phyloP scores from a whole-genome alignment of 169 alveolate species.

The Eimeria nieschulzi region DNA sequence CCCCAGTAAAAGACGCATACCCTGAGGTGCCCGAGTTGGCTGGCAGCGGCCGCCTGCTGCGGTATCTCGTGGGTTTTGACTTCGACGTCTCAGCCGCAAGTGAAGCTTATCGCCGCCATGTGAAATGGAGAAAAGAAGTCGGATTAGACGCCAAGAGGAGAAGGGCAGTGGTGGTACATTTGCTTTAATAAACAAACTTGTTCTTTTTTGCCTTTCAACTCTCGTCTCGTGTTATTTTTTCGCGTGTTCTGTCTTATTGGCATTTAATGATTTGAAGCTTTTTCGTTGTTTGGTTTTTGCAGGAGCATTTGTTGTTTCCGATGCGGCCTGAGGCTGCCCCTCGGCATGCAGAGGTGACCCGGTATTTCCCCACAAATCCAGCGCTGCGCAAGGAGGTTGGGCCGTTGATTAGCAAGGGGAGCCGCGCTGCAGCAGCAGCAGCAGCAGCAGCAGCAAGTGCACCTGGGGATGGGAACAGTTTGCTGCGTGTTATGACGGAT shows the following conservation, averaged over 20 bases:
- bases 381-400: constrained; percentile 51
- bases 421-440: constrained; percentile 53
- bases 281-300: background rate
- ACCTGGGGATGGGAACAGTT: constrained; percentile 39
- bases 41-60: constrained; percentile 68
- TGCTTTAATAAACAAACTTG: background rate
- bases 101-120: constrained; percentile 64
- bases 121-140: constrained; percentile 57
- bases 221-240: background rate
- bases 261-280: background rate
- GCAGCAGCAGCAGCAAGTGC: constrained; percentile 34
- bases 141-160: constrained; percentile 23
- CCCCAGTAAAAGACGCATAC: constrained; percentile 10
- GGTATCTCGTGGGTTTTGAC: constrained; percentile 61
- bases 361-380: constrained; percentile 63
- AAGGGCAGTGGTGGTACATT: constrained; percentile 53
- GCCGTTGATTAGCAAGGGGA: background rate
- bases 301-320: constrained; percentile 65
- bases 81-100: constrained; percentile 63
- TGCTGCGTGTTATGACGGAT: constrained; percentile 36
- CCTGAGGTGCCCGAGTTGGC: constrained; percentile 69
- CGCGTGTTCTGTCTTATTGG: background rate
- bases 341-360: constrained; percentile 50
- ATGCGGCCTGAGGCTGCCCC: constrained; percentile 65
- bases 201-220: background rate